Evolutionary conservation across 176 grass and related monocot species (phyloP).

Genomic region (Ampelocalamus luodianensis): DNA sequence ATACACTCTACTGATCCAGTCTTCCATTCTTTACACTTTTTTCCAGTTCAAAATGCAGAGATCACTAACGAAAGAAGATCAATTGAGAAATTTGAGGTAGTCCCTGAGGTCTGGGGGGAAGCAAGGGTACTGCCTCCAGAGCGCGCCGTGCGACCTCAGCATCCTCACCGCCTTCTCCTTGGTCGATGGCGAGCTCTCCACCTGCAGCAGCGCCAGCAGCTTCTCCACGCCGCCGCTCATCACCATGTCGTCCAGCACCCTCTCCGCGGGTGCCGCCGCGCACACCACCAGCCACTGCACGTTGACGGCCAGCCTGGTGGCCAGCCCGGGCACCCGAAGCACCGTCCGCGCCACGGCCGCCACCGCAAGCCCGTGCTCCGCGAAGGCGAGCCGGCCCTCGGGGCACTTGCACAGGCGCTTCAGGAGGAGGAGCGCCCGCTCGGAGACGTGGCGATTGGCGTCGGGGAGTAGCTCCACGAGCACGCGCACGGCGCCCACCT

Average conservation of each 20-base stretch:
- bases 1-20: background rate
- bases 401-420: constrained; percentile 75
- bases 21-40: background rate
- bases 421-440: constrained; percentile 67
- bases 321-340: constrained; percentile 61
- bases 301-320: constrained; percentile 67
- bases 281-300: constrained; percentile 67
- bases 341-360: constrained; percentile 46
- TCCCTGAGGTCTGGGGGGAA: constrained; percentile 66
- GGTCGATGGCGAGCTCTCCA: constrained; percentile 52
- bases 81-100: constrained; percentile 55
- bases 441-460: constrained; percentile 49
- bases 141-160: constrained; percentile 55
- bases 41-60: background rate
- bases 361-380: constrained; percentile 67
- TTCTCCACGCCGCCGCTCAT: constrained; percentile 51
- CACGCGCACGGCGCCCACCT: constrained; percentile 61
- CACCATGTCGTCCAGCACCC: constrained; percentile 63
- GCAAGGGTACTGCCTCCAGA: constrained; percentile 81
- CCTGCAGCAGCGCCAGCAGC: constrained; percentile 67
- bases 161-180: constrained; percentile 71
- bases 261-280: constrained; percentile 50
- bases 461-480: constrained; percentile 74
- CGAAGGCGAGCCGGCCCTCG: constrained; percentile 70
- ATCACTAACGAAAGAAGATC: background rate